Conservation (phyloP, 2,329 filamentous ascomycete species). For the Didymella segeticola region DNA sequence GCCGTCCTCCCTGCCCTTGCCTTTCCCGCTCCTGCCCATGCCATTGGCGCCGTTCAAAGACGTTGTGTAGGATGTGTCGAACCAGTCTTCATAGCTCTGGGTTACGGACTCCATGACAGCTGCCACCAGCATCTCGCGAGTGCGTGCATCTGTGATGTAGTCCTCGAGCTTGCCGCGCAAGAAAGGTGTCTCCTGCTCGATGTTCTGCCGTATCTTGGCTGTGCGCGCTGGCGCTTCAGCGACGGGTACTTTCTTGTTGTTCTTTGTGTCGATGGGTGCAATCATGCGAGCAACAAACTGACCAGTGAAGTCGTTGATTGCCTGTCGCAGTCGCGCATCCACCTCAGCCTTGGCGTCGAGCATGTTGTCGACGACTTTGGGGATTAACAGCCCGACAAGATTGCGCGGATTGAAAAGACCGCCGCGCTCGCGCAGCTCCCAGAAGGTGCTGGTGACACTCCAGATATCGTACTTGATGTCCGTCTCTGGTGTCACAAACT, state of each 20-base stretch:
- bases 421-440: slow-evolving; percentile 69
- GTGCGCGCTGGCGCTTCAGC: slow-evolving; percentile 40
- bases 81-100: slow-evolving; percentile 69
- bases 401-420: slow-evolving; percentile 70
- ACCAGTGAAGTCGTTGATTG: slow-evolving; percentile 71
- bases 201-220: slow-evolving; percentile 58
- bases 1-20: slow-evolving; percentile 68
- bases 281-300: slow-evolving; percentile 65
- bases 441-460: slow-evolving; percentile 70
- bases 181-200: slow-evolving; percentile 64
- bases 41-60: slow-evolving; percentile 29
- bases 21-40: slow-evolving; percentile 26
- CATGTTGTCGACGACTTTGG: slow-evolving; percentile 74
- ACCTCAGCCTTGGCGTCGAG: slow-evolving; percentile 73
- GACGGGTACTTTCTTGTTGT: slow-evolving; percentile 31
- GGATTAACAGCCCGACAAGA: slow-evolving; percentile 67
- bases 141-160: slow-evolving; percentile 70
- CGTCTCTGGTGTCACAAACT: slow-evolving; percentile 68
- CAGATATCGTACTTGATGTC: slow-evolving; percentile 69
- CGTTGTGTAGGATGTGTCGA: slow-evolving; percentile 57
- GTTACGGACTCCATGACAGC: slow-evolving; percentile 70
- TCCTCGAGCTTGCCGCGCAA: slow-evolving; percentile 65
- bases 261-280: slow-evolving; percentile 48
- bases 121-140: slow-evolving; percentile 69
- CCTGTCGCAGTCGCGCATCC: slow-evolving; percentile 66